Conservation (phyloP, 2,329 filamentous ascomycete species). For the Coniochaeta sp. region DNA sequence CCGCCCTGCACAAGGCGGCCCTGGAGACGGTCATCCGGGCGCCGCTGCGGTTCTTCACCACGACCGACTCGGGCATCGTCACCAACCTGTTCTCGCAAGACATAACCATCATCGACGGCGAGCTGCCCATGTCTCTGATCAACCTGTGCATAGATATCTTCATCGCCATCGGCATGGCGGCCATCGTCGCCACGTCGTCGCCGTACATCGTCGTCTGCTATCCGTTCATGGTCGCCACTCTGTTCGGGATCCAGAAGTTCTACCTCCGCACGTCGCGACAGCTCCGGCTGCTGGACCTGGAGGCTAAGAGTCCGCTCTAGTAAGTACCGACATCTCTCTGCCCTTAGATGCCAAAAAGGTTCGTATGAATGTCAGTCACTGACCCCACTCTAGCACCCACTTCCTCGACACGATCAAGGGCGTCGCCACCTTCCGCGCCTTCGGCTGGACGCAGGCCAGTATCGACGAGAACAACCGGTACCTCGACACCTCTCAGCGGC, state of each 20-base stretch:
- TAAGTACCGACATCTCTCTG: conserved; percentile 20
- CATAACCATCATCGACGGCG: conserved; percentile 30
- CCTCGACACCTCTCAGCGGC: conserved; percentile 46
- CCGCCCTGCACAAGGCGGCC: conserved; percentile 18
- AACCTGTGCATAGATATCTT: conserved; percentile 16
- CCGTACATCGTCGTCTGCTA: conserved; percentile 31
- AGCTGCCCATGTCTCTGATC: conserved; percentile 24
- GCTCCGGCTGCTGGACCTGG: conserved; percentile 52
- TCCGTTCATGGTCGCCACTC: conserved; percentile 34
- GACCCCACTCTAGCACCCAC: conserved; percentile 21
- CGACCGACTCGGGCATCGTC: conserved; percentile 25
- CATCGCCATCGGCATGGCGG: conserved; percentile 16
- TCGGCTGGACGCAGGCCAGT: conserved; percentile 42
- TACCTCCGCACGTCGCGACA: conserved; percentile 56
- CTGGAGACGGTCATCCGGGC: conserved; percentile 24
- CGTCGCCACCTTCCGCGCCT: conserved; percentile 47
- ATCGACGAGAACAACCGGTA: conserved; percentile 36
- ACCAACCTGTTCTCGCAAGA: conserved; percentile 35
- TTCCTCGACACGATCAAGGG: conserved; percentile 51
- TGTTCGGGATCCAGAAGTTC: conserved; percentile 46
- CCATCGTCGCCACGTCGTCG: conserved; percentile 20
- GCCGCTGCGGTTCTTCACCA: conserved; percentile 25
- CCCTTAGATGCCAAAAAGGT: too few relatives aligned
- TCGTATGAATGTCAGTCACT: not conserved
- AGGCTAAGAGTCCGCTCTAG: conserved; percentile 53